These are phyloP conservation scores for Fusarium nematophilum DNA, from an alignment of 2,329 filamentous ascomycete genomes.

Conservation along the genomic window DNA sequence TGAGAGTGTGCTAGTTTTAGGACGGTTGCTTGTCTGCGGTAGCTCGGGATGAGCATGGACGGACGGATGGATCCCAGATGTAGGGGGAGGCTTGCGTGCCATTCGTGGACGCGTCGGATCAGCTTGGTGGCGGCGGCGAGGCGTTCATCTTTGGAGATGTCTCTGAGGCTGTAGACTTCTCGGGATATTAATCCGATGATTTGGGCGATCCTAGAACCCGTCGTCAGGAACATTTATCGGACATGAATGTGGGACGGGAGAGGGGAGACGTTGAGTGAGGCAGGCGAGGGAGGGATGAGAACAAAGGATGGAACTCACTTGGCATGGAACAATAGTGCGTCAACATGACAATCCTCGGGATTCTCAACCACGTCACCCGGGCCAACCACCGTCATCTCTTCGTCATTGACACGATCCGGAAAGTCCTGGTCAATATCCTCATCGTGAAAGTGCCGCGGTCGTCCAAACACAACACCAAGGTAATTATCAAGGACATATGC, in stretches of 20 bases:
- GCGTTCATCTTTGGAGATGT: slow-evolving; percentile 50
- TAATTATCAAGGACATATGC: slow-evolving; percentile 73
- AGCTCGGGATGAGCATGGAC: slow-evolving; percentile 57
- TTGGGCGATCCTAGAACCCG: slow-evolving; percentile 47
- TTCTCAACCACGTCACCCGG: slow-evolving; percentile 45
- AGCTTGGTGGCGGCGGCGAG: slow-evolving; percentile 52
- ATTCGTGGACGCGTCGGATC: slow-evolving; percentile 52
- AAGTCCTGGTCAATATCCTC: slow-evolving; percentile 72
- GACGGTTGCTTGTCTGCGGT: slow-evolving; percentile 62
- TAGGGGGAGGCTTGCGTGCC: slow-evolving; percentile 54
- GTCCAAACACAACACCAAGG: slow-evolving; percentile 70
- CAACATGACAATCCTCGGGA: slow-evolving; percentile 60
- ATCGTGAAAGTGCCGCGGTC: slow-evolving; percentile 70
- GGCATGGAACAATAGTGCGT: slow-evolving; percentile 59
- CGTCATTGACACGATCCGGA: slow-evolving; percentile 67
- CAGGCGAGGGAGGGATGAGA: neutral
- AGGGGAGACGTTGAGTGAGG: no score
- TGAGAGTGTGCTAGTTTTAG: slow-evolving; percentile 66
- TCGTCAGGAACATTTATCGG: no score
- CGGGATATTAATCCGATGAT: slow-evolving; percentile 54
- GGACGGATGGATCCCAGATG: slow-evolving; percentile 57
- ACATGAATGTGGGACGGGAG: no score
- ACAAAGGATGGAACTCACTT: slow-evolving; percentile 38
- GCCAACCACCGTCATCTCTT: slow-evolving; percentile 62
- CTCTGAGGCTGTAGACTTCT: slow-evolving; percentile 54